Base-by-base conservation (phyloP, 768 basidiomycete genomes). In the Lactarius sp. region DNA sequence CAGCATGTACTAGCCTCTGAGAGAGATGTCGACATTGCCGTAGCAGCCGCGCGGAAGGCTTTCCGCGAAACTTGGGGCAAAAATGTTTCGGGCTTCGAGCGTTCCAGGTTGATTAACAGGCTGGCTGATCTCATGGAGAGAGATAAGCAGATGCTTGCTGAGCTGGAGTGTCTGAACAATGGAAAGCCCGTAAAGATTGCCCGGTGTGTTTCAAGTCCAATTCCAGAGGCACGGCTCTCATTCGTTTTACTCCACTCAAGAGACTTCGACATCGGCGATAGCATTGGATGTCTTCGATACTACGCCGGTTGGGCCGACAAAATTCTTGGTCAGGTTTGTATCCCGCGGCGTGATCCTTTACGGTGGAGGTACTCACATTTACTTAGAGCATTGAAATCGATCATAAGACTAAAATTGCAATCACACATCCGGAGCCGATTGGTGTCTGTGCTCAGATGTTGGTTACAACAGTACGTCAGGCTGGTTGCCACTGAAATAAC, bases 271-370 rank as follows among this genome's bases (percentile, higher is more conserved):
- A 88, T 94, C 46, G 85, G 83, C 46, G 91, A 93, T 71, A 86
- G 78, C 64, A 76, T 92, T 20, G 84, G 84, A 68, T 92, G 90
- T 71, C 75, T 93, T 56, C 81, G 92, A 55, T 97, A 98, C 76
- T 97, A 94, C 72, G 95, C 93, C 44, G 95, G 95, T 27, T 95
- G 90, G 90, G 92, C 92, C 9, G 95, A 98, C 78, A 98, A 98
- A 77, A 87, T 97, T 56, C 76, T 81, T 31, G 96, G 97, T 22
- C 85, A 95, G 83, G 88, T 87, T 66, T 68, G 75, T 74, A 51
- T 64, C 66, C 59, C 61, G n/a, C 60, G 22, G 51, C 44, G 20
- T 52, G 27, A 42, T 47, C 41, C 7, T 2, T 46, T 18, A 33
- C 56, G 27, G 18, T 42, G 37, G 55, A 41, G 42, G 42, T 51